These are phyloP conservation scores for Aspergillus costaricaensis DNA, from an alignment of 2,329 filamentous ascomycete species.

Conservation along the genomic window DNA sequence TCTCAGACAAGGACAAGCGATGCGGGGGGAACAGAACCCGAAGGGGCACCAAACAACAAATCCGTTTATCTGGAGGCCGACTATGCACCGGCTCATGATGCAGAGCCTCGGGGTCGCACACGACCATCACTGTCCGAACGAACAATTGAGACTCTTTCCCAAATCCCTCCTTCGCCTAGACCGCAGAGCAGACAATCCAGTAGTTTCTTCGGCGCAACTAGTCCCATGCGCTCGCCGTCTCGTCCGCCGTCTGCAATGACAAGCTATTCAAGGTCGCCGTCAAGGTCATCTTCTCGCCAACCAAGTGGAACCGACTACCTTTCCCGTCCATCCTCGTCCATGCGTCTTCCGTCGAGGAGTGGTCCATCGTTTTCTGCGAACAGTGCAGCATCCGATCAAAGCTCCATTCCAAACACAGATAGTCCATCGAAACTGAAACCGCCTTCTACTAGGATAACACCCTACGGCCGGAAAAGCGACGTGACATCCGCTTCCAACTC, in stretches of 20 bases:
- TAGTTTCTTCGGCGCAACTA: constrained; percentile 70
- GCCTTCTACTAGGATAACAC: constrained; percentile 24
- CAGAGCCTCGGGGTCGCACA: constrained; percentile 28
- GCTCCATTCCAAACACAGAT: constrained; percentile 16
- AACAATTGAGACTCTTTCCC: constrained; percentile 80
- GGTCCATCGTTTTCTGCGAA: constrained; percentile 31
- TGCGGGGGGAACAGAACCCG: constrained; percentile 18
- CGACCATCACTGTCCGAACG: constrained; percentile 66
- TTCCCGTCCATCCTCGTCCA: constrained; percentile 32
- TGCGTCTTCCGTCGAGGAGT: constrained; percentile 38
- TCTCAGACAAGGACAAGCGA: constrained; percentile 23
- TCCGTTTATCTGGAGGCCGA: constrained; percentile 19
- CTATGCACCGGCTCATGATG: constrained; percentile 17
- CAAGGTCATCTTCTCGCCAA: constrained; percentile 50
- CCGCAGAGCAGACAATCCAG: constrained; percentile 66
- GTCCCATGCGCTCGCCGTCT: constrained; percentile 62
- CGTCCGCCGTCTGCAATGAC: constrained; percentile 64
- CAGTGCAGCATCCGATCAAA: constrained; percentile 19
- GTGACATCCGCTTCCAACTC: constrained; percentile 50
- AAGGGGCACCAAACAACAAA: constrained; percentile 13
- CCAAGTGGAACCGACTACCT: constrained; percentile 58
- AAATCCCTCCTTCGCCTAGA: constrained; percentile 75
- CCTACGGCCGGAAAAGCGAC: constrained; percentile 46
- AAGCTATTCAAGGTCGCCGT: constrained; percentile 43
- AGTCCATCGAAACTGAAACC: constrained; percentile 28